Evolutionary conservation across 2,329 filamentous ascomycete genomes (phyloP).

Genomic region (Alternaria burnsii): DNA sequence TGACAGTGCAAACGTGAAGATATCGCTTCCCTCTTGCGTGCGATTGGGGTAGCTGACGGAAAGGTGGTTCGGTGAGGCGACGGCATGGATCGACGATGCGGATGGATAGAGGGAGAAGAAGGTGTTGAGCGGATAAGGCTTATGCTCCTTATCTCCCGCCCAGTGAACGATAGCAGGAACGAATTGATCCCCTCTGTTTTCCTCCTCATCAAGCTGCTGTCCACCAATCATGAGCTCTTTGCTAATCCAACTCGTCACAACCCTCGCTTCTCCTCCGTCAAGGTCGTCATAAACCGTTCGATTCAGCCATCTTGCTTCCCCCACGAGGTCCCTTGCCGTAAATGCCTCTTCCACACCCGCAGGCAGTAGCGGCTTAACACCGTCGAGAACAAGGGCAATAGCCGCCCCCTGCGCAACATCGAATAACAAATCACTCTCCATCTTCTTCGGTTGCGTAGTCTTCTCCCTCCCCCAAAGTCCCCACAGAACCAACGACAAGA

Average conservation of each 20-base stretch:
- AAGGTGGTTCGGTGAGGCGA: constrained; percentile 43
- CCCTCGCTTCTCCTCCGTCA: constrained; percentile 38
- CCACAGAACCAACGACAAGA: constrained; percentile 57
- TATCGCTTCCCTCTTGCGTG: constrained; percentile 27
- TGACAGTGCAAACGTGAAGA: constrained; percentile 30
- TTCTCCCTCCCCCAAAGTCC: constrained; percentile 53
- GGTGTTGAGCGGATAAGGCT: constrained; percentile 23
- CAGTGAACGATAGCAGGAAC: constrained; percentile 59
- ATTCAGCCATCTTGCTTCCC: background rate
- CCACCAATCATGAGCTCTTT: constrained; percentile 55
- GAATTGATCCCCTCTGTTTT: constrained; percentile 35
- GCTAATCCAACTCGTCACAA: constrained; percentile 55
- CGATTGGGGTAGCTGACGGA: constrained; percentile 30
- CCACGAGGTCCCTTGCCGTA: background rate
- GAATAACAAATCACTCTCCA: constrained; percentile 54
- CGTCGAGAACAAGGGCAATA: constrained; percentile 42
- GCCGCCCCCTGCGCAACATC: constrained; percentile 55
- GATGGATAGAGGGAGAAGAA: constrained; percentile 46
- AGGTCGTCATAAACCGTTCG: constrained; percentile 43
- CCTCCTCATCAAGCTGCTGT: constrained; percentile 13
- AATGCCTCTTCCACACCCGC: background rate
- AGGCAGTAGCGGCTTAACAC: background rate
- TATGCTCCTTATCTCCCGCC: constrained; percentile 53
- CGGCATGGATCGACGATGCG: constrained; percentile 54
- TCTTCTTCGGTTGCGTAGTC: constrained; percentile 50